Conservation (phyloP, 2,329 filamentous ascomycete species). For the Fusarium setosum region DNA sequence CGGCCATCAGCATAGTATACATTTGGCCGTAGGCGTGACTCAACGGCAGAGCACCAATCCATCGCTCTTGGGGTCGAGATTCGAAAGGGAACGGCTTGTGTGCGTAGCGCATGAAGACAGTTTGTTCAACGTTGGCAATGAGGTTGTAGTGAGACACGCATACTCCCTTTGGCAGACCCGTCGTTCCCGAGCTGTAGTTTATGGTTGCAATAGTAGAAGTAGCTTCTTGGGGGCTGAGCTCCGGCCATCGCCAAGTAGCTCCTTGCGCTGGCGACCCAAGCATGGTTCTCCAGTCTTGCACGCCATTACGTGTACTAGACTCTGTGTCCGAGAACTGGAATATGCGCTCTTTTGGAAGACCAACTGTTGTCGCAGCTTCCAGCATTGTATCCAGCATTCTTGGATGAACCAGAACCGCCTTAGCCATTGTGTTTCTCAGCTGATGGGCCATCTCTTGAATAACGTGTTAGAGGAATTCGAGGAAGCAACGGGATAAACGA, state of each 20-base stretch:
- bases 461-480: conserved; percentile 1
- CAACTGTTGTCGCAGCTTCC: conserved; percentile 53
- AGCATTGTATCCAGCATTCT: conserved; percentile 55
- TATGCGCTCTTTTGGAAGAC: conserved; percentile 55
- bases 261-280: conserved; percentile 48
- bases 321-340: conserved; percentile 60
- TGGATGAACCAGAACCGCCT: conserved; percentile 61
- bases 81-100: conserved; percentile 49
- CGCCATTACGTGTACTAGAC: conserved; percentile 43
- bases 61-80: conserved; percentile 56
- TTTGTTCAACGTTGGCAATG: conserved; percentile 62
- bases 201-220: conserved; percentile 53
- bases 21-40: conserved; percentile 71
- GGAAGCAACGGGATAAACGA: neutral
- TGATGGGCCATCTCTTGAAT: conserved; percentile 61
- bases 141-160: conserved; percentile 61
- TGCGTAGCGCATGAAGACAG: conserved; percentile 57
- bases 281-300: conserved; percentile 56
- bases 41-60: conserved; percentile 72
- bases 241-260: conserved; percentile 54
- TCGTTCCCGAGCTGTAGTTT: conserved; percentile 64
- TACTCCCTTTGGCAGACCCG: conserved; percentile 63
- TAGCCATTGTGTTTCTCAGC: conserved; percentile 62
- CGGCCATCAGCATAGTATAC: conserved; percentile 60
- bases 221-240: conserved; percentile 50